These are phyloP conservation scores for Hippophae tibetana DNA, from an alignment of 306 rosid species.

Conservation along the genomic window DNA sequence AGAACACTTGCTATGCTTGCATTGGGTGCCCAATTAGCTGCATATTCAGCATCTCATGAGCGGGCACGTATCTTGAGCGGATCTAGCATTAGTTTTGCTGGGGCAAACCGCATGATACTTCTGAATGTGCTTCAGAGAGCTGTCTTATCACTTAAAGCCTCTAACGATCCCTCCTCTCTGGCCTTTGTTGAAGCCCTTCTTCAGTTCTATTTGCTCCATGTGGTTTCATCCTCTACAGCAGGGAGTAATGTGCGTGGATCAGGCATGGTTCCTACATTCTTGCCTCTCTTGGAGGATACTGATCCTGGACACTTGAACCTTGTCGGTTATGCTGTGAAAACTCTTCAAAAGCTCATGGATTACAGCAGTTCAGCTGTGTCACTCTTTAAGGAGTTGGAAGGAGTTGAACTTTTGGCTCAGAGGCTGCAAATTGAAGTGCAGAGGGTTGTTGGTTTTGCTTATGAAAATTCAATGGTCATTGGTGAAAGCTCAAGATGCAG, in stretches of 20 bases:
- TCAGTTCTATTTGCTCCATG: constrained; percentile 92
- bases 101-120: constrained; percentile 89
- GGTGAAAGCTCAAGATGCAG: constrained; percentile 64
- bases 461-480: constrained; percentile 39
- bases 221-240: constrained; percentile 82
- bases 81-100: constrained; percentile 81
- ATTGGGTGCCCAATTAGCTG: constrained; percentile 95
- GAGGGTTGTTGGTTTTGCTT: constrained; percentile 60
- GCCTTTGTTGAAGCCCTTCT: constrained; percentile 97
- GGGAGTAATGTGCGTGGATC: constrained; percentile 89
- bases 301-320: constrained; percentile 81
- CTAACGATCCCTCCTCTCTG: constrained; percentile 76
- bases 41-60: constrained; percentile 90
- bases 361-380: constrained; percentile 89
- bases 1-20: constrained; percentile 97
- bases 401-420: constrained; percentile 84
- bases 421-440: constrained; percentile 78
- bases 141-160: constrained; percentile 64
- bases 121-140: constrained; percentile 93
- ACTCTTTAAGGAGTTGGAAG: constrained; percentile 89
- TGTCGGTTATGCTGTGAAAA: constrained; percentile 90
- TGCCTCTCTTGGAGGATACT: constrained; percentile 90
- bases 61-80: constrained; percentile 88
- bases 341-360: constrained; percentile 98
- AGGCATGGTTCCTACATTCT: constrained; percentile 98